Percentiles rank a stretch among this genome's conserved stretches.
phyloP scores from a whole-genome alignment of 2,329 filamentous ascomycete genomes.

The Beauveria australis region DNA sequence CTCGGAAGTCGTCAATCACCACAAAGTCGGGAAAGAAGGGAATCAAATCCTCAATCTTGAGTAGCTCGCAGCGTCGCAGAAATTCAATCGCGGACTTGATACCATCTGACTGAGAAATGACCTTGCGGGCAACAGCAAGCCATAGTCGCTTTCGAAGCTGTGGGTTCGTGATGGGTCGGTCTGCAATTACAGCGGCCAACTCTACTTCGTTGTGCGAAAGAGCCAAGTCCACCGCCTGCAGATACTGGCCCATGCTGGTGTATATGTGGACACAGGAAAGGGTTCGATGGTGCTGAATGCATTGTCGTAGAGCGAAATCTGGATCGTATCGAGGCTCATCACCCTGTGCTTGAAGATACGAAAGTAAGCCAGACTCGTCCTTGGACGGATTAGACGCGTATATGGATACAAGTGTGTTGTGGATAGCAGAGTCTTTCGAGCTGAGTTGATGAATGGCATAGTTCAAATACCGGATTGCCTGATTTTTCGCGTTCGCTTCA shows the following conservation, averaged over 20 bases:
- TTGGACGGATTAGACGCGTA: conserved; percentile 79
- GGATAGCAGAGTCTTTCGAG: conserved; percentile 75
- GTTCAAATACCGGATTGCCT: conserved; percentile 87
- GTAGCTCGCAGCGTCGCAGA: conserved; percentile 78
- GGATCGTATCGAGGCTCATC: conserved; percentile 83
- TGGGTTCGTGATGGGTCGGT: conserved; percentile 71
- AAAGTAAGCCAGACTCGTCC: conserved; percentile 77
- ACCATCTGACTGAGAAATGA: conserved; percentile 76
- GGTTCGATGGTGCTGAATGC: conserved; percentile 88
- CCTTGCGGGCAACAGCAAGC: conserved; percentile 90
- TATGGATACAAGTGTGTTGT: conserved; percentile 94
- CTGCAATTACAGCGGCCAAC: conserved; percentile 80
- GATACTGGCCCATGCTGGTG: conserved; percentile 89
- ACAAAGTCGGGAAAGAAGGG: conserved; percentile 99
- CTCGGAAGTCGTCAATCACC: conserved; percentile 97
- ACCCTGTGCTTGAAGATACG: conserved; percentile 85
- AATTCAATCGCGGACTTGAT: conserved; percentile 95
- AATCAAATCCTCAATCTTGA: conserved; percentile 93
- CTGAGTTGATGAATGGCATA: conserved; percentile 84
- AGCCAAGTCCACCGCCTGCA: conserved; percentile 86
- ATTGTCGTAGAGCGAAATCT: conserved; percentile 90
- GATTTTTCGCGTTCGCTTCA: conserved; percentile 61
- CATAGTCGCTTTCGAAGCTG: conserved; percentile 86
- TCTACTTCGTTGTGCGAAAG: conserved; percentile 85
- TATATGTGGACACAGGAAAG: conserved; percentile 96